phyloP scores from a whole-genome alignment of 75 land plant genomes.

The Chamaecyparis obtusa region DNA sequence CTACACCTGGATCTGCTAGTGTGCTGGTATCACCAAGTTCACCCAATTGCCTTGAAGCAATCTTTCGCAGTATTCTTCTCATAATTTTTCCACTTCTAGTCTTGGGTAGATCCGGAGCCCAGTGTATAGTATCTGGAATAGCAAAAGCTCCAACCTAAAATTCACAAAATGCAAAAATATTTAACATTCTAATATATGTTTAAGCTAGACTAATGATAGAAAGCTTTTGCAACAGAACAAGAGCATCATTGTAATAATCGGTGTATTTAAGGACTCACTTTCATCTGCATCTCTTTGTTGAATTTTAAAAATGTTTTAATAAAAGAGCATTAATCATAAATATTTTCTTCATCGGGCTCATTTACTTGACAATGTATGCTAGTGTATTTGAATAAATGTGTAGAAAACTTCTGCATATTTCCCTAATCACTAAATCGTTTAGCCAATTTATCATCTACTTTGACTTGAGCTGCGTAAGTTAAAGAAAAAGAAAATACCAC shows the following conservation, averaged over 20 bases:
- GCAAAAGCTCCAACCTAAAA: constrained; percentile 96
- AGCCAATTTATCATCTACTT: not conserved
- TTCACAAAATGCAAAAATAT: constrained; percentile 9
- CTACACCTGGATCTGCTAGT: constrained; percentile 87
- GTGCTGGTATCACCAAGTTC: constrained; percentile 97
- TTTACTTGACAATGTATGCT: not conserved
- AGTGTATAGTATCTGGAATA: constrained; percentile 88
- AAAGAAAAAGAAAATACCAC: not conserved
- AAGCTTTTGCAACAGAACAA: not conserved
- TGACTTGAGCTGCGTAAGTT: too few relatives aligned
- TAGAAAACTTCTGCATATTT: not conserved
- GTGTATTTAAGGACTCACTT: not conserved
- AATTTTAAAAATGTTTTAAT: not conserved
- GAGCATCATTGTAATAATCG: not conserved
- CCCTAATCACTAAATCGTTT: not conserved
- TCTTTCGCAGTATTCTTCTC: constrained; percentile 94
- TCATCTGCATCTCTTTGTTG: not conserved
- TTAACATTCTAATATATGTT: not conserved
- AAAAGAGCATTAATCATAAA: not conserved
- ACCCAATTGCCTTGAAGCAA: constrained; percentile 80
- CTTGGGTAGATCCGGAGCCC: constrained; percentile 98
- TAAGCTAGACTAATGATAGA: not conserved
- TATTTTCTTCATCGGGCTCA: not conserved
- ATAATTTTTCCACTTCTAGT: constrained; percentile 98
- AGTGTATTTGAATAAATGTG: not conserved